phyloP scores from a whole-genome alignment of 768 basidiomycete species.

The Coprinellus aureogranulatus region DNA sequence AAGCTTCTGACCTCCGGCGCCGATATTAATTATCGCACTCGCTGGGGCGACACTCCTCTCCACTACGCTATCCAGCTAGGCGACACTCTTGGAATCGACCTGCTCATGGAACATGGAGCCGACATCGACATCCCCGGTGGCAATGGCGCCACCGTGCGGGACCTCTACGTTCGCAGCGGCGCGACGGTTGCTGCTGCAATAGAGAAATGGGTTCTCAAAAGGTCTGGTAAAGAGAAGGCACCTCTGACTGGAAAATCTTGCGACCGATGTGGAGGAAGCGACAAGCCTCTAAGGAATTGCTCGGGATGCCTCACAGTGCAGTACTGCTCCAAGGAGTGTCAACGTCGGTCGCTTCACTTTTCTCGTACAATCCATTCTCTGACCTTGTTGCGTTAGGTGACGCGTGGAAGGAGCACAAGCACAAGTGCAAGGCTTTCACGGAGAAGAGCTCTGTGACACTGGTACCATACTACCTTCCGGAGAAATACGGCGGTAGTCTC shows the following conservation, averaged over 20 bases:
- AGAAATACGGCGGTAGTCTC: background rate
- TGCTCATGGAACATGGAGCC: constrained; percentile 51
- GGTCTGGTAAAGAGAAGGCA: constrained; percentile 41
- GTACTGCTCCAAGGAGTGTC: constrained; percentile 57
- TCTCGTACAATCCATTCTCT: background rate
- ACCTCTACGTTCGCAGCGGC: constrained; percentile 33
- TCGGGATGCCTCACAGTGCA: constrained; percentile 40
- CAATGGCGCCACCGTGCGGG: constrained; percentile 33
- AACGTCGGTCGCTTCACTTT: constrained; percentile 36
- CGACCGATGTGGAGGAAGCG: constrained; percentile 29
- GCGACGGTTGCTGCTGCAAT: constrained; percentile 43
- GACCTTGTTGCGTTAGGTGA: background rate
- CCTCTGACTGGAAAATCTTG: constrained; percentile 42
- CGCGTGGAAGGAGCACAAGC: constrained; percentile 3
- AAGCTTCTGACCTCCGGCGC: constrained; percentile 46
- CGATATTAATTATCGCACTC: constrained; percentile 46
- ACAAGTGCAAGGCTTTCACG: background rate
- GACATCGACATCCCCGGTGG: constrained; percentile 37
- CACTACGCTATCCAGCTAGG: constrained; percentile 31
- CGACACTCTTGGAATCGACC: constrained; percentile 32
- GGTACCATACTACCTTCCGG: background rate
- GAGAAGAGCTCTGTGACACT: background rate
- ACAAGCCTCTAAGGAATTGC: constrained; percentile 39
- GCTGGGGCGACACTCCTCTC: constrained; percentile 47
- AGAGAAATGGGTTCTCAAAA: constrained; percentile 44